Percentiles rank a stretch among this genome's conserved stretches.
phyloP scores from a whole-genome alignment of 441 rosid genomes.

The Dalechampia spathulata region DNA sequence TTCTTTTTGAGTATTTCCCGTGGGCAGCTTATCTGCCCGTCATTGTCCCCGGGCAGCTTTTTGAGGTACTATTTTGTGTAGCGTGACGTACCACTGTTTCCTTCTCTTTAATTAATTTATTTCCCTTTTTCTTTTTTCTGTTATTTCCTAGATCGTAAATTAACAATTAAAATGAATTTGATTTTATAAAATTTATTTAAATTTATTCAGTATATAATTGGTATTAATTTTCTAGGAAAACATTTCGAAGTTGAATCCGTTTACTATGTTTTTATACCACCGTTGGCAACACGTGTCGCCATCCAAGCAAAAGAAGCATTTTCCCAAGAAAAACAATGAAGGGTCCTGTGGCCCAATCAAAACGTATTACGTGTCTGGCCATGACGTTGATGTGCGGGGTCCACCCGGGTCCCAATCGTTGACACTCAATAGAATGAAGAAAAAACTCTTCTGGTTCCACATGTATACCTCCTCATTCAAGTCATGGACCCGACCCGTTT shows the following conservation, averaged over 20 bases:
- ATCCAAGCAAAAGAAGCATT: not conserved
- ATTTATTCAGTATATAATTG: no score
- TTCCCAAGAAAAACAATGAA: not conserved
- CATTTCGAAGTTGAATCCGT: no score
- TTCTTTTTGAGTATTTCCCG: not conserved
- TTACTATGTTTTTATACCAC: no score
- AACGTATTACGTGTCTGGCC: slow-evolving; percentile 12
- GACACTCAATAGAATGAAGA: slow-evolving; percentile 10
- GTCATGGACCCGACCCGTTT: not conserved
- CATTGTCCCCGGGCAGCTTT: slow-evolving; percentile 28
- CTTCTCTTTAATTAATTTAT: slow-evolving; percentile 1
- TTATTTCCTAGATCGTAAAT: no score
- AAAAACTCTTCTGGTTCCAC: not conserved
- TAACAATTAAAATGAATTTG: no score
- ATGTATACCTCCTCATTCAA: slow-evolving; percentile 4
- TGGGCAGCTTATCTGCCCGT: slow-evolving; percentile 41
- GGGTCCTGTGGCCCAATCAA: slow-evolving; percentile 23
- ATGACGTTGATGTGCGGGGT: slow-evolving; percentile 6
- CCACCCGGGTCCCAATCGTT: slow-evolving; percentile 10
- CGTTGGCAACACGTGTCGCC: no score
- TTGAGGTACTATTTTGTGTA: not conserved
- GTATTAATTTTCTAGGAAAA: no score
- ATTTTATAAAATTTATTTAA: no score
- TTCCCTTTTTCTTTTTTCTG: no score
- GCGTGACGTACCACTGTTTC: slow-evolving; percentile 33